Conservation (phyloP, 2,329 filamentous ascomycete genomes). For the Pseudomassariella vexata region DNA sequence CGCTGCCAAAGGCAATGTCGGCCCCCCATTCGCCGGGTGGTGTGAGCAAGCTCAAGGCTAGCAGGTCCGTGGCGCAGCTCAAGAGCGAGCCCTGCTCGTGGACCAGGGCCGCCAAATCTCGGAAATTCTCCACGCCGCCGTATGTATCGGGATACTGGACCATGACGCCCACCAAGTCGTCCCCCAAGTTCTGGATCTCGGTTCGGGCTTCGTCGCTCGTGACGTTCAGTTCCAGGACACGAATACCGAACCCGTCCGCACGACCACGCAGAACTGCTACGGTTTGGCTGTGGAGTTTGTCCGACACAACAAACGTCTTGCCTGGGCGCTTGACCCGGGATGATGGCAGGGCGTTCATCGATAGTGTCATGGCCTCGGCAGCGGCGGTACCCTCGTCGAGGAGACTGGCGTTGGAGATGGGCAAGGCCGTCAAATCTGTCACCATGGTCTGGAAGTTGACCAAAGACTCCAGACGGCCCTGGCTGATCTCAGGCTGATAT, state of each 20-base stretch:
- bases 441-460: slow-evolving; percentile 96
- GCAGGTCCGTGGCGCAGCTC: slow-evolving; percentile 81
- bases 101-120: slow-evolving; percentile 65
- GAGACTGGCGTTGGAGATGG: slow-evolving; percentile 85
- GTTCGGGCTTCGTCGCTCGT: slow-evolving; percentile 55
- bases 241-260: slow-evolving; percentile 86
- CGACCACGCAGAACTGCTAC: slow-evolving; percentile 77
- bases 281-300: slow-evolving; percentile 79
- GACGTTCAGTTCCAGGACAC: slow-evolving; percentile 67
- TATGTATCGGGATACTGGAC: slow-evolving; percentile 94
- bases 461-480: slow-evolving; percentile 85
- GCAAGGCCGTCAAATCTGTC: slow-evolving; percentile 77
- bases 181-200: slow-evolving; percentile 66
- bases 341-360: slow-evolving; percentile 67
- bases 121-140: slow-evolving; percentile 73
- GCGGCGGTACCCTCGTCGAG: slow-evolving; percentile 89
- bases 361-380: slow-evolving; percentile 93
- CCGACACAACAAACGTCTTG: slow-evolving; percentile 80
- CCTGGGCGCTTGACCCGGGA: slow-evolving; percentile 67
- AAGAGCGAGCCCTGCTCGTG: slow-evolving; percentile 76
- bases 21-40: slow-evolving; percentile 92
- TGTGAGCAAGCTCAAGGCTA: slow-evolving; percentile 80
- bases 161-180: slow-evolving; percentile 81
- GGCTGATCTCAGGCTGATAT: slow-evolving; percentile 95
- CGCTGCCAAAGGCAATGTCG: slow-evolving; percentile 89